Conservation (phyloP, 805 yeast species). For the Ogataea philodendri region DNA sequence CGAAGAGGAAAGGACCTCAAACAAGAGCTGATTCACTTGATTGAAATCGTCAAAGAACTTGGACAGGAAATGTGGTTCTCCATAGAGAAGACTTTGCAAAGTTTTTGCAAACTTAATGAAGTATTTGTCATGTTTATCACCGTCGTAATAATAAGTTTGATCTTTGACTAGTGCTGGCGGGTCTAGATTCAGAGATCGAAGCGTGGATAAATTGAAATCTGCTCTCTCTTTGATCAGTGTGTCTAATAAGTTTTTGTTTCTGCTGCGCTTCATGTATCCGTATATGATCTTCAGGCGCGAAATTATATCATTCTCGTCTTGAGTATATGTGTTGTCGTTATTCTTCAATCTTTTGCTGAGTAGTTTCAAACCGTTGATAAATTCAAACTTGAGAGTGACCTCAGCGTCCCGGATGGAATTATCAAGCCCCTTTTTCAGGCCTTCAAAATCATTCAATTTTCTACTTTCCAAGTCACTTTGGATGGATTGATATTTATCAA, state of each 20-base stretch:
- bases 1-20: constrained; percentile 54
- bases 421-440: constrained; percentile 60
- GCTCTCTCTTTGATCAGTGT: constrained; percentile 42
- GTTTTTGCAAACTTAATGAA: constrained; percentile 21
- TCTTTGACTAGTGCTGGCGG: constrained; percentile 29
- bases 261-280: constrained; percentile 40
- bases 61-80: constrained; percentile 23
- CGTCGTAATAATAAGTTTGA: constrained; percentile 32
- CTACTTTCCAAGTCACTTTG: constrained; percentile 15
- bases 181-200: constrained; percentile 46
- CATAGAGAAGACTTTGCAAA: constrained; percentile 13
- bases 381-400: constrained; percentile 47
- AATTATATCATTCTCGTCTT: constrained; percentile 34
- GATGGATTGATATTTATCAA: constrained; percentile 36
- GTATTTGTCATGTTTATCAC: constrained; percentile 18
- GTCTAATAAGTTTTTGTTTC: constrained; percentile 32
- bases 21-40: constrained; percentile 46
- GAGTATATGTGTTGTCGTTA: constrained; percentile 31
- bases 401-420: constrained; percentile 58
- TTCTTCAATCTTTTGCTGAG: constrained; percentile 40
- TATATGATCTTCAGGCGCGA: constrained; percentile 42
- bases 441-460: constrained; percentile 54
- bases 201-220: constrained; percentile 39
- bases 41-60: constrained; percentile 37
- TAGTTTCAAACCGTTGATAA: constrained; percentile 43